Conservation (phyloP, 2,329 filamentous ascomycete species). For the Magnaporthiopsis incrustans region DNA sequence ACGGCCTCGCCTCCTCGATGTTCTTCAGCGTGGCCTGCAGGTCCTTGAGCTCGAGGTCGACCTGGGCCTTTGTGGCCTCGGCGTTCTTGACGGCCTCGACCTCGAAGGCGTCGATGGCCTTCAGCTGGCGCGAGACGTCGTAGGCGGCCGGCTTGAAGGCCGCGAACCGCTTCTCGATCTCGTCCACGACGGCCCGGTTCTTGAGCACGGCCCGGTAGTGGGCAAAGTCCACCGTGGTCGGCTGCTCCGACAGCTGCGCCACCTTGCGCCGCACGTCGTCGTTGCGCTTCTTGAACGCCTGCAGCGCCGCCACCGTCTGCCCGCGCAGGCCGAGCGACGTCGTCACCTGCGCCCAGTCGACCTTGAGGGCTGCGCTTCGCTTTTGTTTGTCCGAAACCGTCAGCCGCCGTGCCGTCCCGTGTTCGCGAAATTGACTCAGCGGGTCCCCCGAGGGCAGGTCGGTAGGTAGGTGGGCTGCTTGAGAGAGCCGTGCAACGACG, state of each 20-base stretch:
- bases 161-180: constrained; percentile 94
- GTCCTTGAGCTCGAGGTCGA: constrained; percentile 90
- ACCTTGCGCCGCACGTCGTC: constrained; percentile 96
- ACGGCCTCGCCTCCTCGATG: constrained; percentile 91
- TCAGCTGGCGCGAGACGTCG: constrained; percentile 88
- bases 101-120: constrained; percentile 98
- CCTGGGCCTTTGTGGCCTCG: constrained; percentile 91
- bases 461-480: background rate
- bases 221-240: constrained; percentile 83
- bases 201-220: constrained; percentile 89
- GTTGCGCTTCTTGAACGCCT: constrained; percentile 99
- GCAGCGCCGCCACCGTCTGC: constrained; percentile 83
- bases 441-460: background rate
- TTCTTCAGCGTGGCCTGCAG: constrained; percentile 92
- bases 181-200: constrained; percentile 91
- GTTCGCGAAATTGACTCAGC: constrained; percentile 44
- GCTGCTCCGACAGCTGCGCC: constrained; percentile 70
- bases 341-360: constrained; percentile 97
- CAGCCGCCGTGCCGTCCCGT: too few relatives aligned
- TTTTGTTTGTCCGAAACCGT: constrained; percentile 26
- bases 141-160: constrained; percentile 88
- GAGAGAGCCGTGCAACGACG: background rate
- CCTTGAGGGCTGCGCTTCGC: constrained; percentile 97
- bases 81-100: constrained; percentile 94
- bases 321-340: constrained; percentile 92